Evolutionary conservation across 2,329 filamentous ascomycete species (phyloP).

Genomic region (Epichloe baconii): DNA sequence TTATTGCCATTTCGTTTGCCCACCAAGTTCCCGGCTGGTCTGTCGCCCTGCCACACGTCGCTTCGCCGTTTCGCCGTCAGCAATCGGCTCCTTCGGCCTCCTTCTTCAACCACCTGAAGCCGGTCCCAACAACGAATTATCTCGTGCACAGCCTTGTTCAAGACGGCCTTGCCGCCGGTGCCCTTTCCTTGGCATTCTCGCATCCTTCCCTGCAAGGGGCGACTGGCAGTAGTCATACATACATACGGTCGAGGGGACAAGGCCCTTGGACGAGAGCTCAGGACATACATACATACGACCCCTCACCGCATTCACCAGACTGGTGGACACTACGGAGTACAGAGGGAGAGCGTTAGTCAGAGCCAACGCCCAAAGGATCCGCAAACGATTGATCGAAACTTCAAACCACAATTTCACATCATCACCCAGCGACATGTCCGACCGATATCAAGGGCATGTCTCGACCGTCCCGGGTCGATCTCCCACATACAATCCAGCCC

Average conservation of each 20-base stretch:
- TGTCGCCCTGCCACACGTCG: no score
- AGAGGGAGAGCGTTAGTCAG: not conserved
- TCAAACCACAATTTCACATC: not conserved
- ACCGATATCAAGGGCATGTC: slow-evolving; percentile 30
- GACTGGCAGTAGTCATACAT: not conserved
- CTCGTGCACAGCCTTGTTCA: not conserved
- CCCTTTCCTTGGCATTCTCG: not conserved
- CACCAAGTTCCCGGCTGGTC: no score
- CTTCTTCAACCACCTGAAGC: not conserved
- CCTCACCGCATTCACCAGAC: not conserved
- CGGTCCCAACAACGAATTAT: not conserved
- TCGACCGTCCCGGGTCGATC: slow-evolving; percentile 28
- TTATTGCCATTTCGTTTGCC: no score
- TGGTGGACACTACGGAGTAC: not conserved
- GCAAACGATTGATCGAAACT: no score
- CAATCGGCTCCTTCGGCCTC: not conserved
- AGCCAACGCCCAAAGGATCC: not conserved
- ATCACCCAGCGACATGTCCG: slow-evolving; percentile 27
- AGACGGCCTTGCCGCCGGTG: not conserved
- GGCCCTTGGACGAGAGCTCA: not conserved
- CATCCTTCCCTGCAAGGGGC: not conserved
- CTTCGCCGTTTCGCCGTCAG: no score
- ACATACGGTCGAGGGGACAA: not conserved
- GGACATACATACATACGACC: not conserved
- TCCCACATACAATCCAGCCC: slow-evolving; percentile 33